Base-by-base conservation (phyloP, 2,329 filamentous ascomycete genomes). In the Leptographium galeiforme region DNA sequence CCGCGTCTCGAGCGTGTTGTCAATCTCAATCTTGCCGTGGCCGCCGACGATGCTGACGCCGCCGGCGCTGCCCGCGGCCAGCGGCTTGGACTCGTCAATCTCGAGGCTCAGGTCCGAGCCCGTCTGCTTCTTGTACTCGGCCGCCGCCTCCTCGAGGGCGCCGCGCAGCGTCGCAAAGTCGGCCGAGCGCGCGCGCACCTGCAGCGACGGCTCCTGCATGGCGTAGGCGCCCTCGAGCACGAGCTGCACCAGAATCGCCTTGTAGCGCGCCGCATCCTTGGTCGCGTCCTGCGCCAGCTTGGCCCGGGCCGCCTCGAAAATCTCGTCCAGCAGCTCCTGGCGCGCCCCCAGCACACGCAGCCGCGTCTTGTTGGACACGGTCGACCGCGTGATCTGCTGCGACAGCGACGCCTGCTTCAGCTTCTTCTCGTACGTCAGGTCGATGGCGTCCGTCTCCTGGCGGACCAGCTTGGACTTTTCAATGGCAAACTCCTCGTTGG, bases 401-500 rank as follows among this genome's bases (percentile, higher is more conserved):
- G 89, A 91, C 88, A 97, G 95, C 75, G 86, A 81, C 64, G 93
- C 91, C 73, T 95, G 87, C 78, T 96, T 98, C 82, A 94, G 94
- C 77, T 97, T 97, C 82, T 95, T 97, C 74, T 91, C 87, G 79
- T 96, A 98, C 63, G 85, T 76, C 60, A 77, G 76, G 74, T 98
- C 93, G 76, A 98, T 97, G 70, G 89, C 74, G 66, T 89, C 81
- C 52, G 87, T 96, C 74, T 97, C 93, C 72, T 94, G 84, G 68
- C 89, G 91, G 63, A 97, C 93, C 50, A 98, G 87, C 78, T 95
- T 96, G 64, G 90, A 93, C 75, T 98, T 98, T 70, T 98, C 93
- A 68, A 96, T 97, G 68, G 89, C 87, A 72, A 97, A 97, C 72
- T 98, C 93, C 72, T 97, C 89, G 75, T 97, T 90, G 70, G 93